Percentiles rank a stretch among this genome's conserved stretches.
These are phyloP conservation scores for Nicotiana knightiana DNA, from an alignment of 257 asterid genomes.

Conservation along the genomic window DNA sequence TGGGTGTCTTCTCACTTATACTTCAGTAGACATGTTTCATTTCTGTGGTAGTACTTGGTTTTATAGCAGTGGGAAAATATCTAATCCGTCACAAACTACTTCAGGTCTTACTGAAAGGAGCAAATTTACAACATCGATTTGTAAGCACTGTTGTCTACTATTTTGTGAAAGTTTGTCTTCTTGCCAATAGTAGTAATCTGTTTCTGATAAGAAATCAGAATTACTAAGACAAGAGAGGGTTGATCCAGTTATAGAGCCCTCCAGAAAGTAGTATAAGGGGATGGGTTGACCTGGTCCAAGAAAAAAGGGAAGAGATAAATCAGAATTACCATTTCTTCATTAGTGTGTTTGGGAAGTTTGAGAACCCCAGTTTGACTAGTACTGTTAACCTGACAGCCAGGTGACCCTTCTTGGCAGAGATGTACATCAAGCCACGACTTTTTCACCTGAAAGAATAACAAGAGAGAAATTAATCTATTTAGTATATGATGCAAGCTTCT, in stretches of 20 bases:
- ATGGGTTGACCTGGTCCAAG: neutral
- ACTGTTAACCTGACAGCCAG: slow-evolving; percentile 61
- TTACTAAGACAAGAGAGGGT: neutral
- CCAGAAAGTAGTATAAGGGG: neutral
- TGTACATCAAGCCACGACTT: slow-evolving; percentile 91
- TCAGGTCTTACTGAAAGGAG: neutral
- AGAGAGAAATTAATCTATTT: neutral
- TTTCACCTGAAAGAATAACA: slow-evolving; percentile 55
- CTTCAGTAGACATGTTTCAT: neutral
- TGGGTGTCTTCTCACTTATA: neutral
- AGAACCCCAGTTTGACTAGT: slow-evolving; percentile 46
- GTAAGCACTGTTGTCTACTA: neutral
- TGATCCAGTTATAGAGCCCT: neutral
- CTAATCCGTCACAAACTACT: neutral
- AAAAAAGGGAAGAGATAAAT: neutral
- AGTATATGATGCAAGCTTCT: neutral
- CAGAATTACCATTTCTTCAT: slow-evolving; percentile 68
- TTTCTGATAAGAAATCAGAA: neutral
- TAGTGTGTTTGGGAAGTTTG: slow-evolving; percentile 72
- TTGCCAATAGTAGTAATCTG: neutral
- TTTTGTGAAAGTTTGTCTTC: neutral
- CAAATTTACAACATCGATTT: neutral
- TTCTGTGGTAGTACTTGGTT: neutral
- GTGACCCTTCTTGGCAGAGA: slow-evolving; percentile 81
- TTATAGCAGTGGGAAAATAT: neutral